A percentile compares a stretch with the other conserved stretches of the same genome.
phyloP scores from a whole-genome alignment of 176 grass and related monocot genomes.

The Paspalum vaginatum region DNA sequence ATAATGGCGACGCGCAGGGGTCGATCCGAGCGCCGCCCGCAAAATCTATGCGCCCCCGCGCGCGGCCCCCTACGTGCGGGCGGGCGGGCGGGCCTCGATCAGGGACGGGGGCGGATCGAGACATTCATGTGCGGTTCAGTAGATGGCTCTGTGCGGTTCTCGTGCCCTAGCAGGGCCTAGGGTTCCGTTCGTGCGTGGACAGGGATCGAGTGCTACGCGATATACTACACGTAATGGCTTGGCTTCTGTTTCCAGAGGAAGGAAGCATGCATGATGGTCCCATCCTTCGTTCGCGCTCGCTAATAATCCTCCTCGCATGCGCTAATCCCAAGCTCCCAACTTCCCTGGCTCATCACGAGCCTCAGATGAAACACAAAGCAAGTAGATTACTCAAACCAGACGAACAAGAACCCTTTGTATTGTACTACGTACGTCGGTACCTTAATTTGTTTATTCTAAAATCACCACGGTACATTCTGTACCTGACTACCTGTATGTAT shows the following conservation, averaged over 20 bases:
- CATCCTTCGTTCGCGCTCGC: too few species aligned
- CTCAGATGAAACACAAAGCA: too few species aligned
- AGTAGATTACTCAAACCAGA: too few species aligned
- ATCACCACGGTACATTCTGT: too few species aligned
- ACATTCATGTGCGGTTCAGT: conserved; percentile 60
- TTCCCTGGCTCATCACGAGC: too few species aligned
- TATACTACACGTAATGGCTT: not conserved
- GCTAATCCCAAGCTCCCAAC: too few species aligned
- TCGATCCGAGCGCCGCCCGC: conserved; percentile 13
- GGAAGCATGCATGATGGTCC: not conserved
- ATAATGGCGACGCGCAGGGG: conserved; percentile 39
- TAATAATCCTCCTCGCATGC: too few species aligned
- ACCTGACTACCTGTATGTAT: too few species aligned
- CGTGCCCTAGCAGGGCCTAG: conserved; percentile 3
- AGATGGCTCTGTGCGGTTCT: conserved; percentile 40
- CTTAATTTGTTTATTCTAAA: too few species aligned
- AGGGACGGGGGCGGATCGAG: conserved; percentile 38
- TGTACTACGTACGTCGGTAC: too few species aligned
- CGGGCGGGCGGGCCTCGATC: too few species aligned
- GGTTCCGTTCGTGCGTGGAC: conserved; percentile 11
- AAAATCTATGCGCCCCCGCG: conserved; percentile 16
- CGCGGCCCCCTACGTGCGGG: not conserved
- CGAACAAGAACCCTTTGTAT: too few species aligned
- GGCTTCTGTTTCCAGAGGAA: not conserved
- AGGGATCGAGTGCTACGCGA: not conserved